Evolutionary conservation across 768 basidiomycete species (phyloP).

Genomic region (Lactarius deliciosus): DNA sequence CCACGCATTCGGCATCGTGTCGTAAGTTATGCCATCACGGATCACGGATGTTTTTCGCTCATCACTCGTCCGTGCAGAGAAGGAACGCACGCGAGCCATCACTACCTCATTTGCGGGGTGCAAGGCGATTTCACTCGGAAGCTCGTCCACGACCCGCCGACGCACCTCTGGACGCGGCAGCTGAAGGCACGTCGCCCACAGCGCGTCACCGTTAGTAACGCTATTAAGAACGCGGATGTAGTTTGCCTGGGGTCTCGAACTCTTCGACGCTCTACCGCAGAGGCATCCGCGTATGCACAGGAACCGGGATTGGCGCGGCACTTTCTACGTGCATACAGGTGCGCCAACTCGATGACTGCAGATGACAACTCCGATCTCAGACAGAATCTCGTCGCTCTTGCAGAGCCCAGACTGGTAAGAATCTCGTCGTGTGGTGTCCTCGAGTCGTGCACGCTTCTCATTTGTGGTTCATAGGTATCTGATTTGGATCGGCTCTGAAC

Average conservation of each 20-base stretch:
- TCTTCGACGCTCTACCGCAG: slow-evolving; percentile 77
- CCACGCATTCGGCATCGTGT: slow-evolving; percentile 78
- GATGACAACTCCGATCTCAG: not conserved
- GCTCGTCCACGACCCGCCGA: slow-evolving; percentile 68
- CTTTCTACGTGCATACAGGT: slow-evolving; percentile 53
- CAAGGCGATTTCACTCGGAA: slow-evolving; percentile 79
- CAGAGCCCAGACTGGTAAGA: slow-evolving; percentile 70
- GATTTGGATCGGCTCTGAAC: slow-evolving; percentile 84
- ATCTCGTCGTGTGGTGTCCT: slow-evolving; percentile 14
- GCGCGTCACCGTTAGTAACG: not conserved
- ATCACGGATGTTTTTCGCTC: slow-evolving; percentile 12
- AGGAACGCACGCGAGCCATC: slow-evolving; percentile 68
- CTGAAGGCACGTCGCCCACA: slow-evolving; percentile 53
- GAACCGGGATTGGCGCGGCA: slow-evolving; percentile 78
- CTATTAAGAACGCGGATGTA: slow-evolving; percentile 33
- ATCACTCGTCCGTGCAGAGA: slow-evolving; percentile 45
- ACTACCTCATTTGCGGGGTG: slow-evolving; percentile 80
- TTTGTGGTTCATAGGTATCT: slow-evolving; percentile 54
- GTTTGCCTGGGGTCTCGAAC: slow-evolving; percentile 79
- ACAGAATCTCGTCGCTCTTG: slow-evolving; percentile 37
- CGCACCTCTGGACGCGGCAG: slow-evolving; percentile 73
- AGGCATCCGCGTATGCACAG: slow-evolving; percentile 80
- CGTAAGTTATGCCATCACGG: slow-evolving; percentile 45
- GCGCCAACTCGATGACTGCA: not conserved
- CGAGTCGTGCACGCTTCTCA: not conserved